Conservation (phyloP, 2,329 filamentous ascomycete genomes). For the Diaporthe destruens region DNA sequence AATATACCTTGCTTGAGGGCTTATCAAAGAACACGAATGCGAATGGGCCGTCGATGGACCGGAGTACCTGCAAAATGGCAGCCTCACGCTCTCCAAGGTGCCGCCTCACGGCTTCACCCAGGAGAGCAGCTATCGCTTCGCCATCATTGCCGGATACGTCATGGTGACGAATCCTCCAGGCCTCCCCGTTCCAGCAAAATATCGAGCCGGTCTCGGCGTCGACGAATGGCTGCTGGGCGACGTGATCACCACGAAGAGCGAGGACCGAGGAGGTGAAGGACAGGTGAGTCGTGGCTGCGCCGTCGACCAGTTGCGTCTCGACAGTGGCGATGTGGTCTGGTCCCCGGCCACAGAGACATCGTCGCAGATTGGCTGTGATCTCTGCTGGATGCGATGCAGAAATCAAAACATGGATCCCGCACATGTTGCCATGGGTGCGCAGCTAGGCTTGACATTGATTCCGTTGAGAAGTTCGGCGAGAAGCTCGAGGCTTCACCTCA, state of each 20-base stretch:
- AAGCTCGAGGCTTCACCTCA: not conserved
- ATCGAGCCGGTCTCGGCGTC: conserved; percentile 69
- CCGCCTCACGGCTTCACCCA: conserved; percentile 60
- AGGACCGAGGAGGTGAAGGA: conserved; percentile 87
- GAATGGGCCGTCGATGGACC: conserved; percentile 82
- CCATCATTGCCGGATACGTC: conserved; percentile 83
- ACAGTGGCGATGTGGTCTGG: conserved; percentile 69
- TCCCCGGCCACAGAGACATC: conserved; percentile 66
- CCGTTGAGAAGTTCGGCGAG: not conserved
- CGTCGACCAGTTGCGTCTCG: conserved; percentile 48
- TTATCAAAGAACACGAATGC: conserved; percentile 88
- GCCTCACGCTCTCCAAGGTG: conserved; percentile 46
- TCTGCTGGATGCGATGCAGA: conserved; percentile 51
- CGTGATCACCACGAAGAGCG: conserved; percentile 81
- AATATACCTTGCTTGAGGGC: conserved; percentile 74
- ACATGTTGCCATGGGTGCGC: conserved; percentile 59
- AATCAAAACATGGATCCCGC: conserved; percentile 70
- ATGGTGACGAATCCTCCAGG: conserved; percentile 78
- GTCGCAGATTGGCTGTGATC: conserved; percentile 54
- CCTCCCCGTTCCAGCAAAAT: conserved; percentile 98
- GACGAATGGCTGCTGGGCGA: conserved; percentile 80
- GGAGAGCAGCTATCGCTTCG: conserved; percentile 71
- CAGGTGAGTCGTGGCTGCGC: conserved; percentile 57
- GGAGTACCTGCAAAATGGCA: conserved; percentile 65
- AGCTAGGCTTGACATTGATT: not conserved